Base-by-base conservation (phyloP, 2,329 filamentous ascomycete genomes). In the Nigrospora sphaerica region DNA sequence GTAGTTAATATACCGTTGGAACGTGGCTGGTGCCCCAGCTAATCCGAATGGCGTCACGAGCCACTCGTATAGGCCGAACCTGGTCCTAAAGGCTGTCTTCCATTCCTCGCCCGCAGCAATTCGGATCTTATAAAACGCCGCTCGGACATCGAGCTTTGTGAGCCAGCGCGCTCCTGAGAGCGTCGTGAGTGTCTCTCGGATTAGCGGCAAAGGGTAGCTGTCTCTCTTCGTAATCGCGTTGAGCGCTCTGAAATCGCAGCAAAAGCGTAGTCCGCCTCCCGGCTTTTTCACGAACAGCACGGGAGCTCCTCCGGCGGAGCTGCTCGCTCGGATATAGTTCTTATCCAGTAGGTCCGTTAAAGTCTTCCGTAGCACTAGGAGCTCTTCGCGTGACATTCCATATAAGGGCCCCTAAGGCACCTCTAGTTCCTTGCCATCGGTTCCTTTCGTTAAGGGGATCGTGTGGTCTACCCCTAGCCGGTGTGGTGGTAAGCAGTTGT, bases 201-300 rank as follows among this genome's bases (percentile, higher is more conserved):
- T 6, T 23, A 23, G 19, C 19, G 19, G 19, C 6, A 23, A 6
- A 23, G 19, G 19, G 19, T 23, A 23, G 19, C 19, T 23, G 19
- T 23, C 19, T 23, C 19, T 23, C 19, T 23, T 23, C 19, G 19
- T 23, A 23, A n/a, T n/a, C n/a, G n/a, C n/a, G n/a, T n/a, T n/a
- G n/a, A n/a, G n/a, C n/a, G n/a, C n/a, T n/a, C n/a, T 23, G 6
- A 23, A 71, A 47, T 70, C 55, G 6, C 69, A 52, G 51, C 52
- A 68, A 37, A 69, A 44, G 17, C 52, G 48, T 10, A 64, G 45
- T 9, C 47, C 52, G 3, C 58, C 49, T 41, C 58, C 54, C 6
- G 55, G 55, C 50, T 66, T 68, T 19, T 43, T 48, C 18, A 62
- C 49, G 53, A 67, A 65, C 0, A 67, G 48, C 5, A 66, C 54